These are phyloP conservation scores for Hansfordia pulvinata DNA, from an alignment of 2,329 filamentous ascomycete species.

Conservation along the genomic window DNA sequence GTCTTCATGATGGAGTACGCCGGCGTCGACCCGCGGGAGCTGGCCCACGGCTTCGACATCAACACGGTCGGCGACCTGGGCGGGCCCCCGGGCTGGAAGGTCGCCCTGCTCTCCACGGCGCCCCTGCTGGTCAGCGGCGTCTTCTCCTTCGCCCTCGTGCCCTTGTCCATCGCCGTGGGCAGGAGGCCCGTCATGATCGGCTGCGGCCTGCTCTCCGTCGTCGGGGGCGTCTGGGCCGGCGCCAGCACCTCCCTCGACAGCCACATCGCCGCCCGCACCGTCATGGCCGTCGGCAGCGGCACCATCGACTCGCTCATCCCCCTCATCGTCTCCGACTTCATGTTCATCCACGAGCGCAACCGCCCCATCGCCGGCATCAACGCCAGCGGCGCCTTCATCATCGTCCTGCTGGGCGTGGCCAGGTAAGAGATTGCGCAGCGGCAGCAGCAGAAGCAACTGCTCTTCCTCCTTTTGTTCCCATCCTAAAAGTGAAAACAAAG, in stretches of 20 bases:
- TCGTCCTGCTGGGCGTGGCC: constrained; percentile 14
- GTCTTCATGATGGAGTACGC: constrained; percentile 21
- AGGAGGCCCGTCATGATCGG: constrained; percentile 21
- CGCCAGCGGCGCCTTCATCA: constrained; percentile 15
- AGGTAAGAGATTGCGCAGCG: constrained; percentile 4
- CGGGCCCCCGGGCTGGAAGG: too few relatives aligned
- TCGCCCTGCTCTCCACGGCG: constrained; percentile 18
- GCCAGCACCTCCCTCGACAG: constrained; percentile 14
- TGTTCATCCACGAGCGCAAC: constrained; percentile 23
- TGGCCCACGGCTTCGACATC: constrained; percentile 12
- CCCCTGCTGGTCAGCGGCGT: constrained; percentile 21
- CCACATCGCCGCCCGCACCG: constrained; percentile 18
- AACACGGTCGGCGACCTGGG: constrained; percentile 8
- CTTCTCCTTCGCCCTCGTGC: constrained; percentile 21
- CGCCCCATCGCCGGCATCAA: constrained; percentile 17
- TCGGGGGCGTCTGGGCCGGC: constrained; percentile 21
- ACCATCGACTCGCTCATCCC: constrained; percentile 21
- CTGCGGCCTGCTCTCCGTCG: constrained; percentile 17
- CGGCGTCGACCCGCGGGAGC: constrained; percentile 16
- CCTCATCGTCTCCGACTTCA: constrained; percentile 23
- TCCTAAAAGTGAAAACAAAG: too few relatives aligned
- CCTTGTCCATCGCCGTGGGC: constrained; percentile 21
- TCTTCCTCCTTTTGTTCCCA: too few relatives aligned
- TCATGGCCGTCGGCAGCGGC: constrained; percentile 21
- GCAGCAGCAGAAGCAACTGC: too few relatives aligned